Evolutionary conservation across 2,329 filamentous ascomycete species (phyloP).

Genomic region (Nemania abortiva): DNA sequence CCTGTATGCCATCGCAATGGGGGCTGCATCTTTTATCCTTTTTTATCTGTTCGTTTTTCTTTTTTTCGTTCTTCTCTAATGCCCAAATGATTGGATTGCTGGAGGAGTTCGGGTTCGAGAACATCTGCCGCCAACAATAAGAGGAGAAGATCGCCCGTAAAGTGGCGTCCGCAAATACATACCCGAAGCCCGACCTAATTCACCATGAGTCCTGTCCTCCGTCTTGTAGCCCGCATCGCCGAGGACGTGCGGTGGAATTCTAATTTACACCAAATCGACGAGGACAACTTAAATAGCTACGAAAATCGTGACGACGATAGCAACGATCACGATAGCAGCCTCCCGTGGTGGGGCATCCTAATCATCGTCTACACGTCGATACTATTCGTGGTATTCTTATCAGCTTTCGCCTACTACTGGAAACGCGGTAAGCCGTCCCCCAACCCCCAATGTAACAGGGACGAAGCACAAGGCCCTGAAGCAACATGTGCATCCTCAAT

Average conservation of each 20-base stretch:
- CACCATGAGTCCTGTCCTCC: slow-evolving; percentile 13
- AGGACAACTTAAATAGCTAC: neutral
- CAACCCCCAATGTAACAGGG: neutral
- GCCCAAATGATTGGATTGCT: neutral
- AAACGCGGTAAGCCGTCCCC: slow-evolving; percentile 13
- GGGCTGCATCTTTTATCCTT: neutral
- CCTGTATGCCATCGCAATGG: neutral
- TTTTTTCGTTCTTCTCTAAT: neutral
- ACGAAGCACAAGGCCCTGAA: neutral
- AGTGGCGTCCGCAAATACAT: neutral
- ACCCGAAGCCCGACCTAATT: neutral
- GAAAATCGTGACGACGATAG: slow-evolving; percentile 5
- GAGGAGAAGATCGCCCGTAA: neutral
- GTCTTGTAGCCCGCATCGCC: slow-evolving; percentile 3
- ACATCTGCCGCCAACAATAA: neutral
- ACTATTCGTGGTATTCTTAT: slow-evolving; percentile 17
- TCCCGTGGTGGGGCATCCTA: slow-evolving; percentile 15
- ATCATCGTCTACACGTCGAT: slow-evolving; percentile 17
- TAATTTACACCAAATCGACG: neutral
- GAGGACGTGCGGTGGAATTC: neutral
- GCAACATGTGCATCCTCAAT: too few relatives aligned
- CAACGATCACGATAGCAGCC: neutral
- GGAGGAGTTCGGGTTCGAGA: neutral
- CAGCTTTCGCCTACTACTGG: slow-evolving; percentile 22
- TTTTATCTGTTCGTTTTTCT: neutral